These are phyloP conservation scores for Plantago major DNA, from an alignment of 257 asterid genomes.

Conservation along the genomic window DNA sequence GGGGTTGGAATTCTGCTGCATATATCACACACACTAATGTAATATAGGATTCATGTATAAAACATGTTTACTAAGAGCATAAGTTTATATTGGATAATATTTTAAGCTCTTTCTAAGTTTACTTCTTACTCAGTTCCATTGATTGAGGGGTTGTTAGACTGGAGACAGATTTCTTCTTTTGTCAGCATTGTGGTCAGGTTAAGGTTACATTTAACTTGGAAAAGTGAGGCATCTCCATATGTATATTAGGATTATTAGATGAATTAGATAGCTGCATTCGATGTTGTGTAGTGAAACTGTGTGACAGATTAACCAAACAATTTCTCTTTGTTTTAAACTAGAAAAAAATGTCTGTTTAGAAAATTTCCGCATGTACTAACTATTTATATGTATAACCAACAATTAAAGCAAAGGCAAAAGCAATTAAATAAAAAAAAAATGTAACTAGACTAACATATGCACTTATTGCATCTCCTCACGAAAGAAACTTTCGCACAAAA, in stretches of 20 bases:
- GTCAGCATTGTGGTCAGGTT: constrained; percentile 14
- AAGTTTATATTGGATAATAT: constrained; percentile 17
- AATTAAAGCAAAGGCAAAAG: not conserved
- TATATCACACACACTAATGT: constrained; percentile 12
- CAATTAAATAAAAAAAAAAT: not conserved
- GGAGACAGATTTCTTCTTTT: constrained; percentile 10
- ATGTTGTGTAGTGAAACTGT: constrained; percentile 12
- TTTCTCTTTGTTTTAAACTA: constrained; percentile 4
- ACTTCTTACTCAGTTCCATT: constrained; percentile 11
- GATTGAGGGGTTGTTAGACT: constrained; percentile 14
- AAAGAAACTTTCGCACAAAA: not conserved
- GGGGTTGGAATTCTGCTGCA: constrained; percentile 17
- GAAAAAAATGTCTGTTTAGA: not conserved
- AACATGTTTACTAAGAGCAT: constrained; percentile 15
- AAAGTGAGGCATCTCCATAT: constrained; percentile 17
- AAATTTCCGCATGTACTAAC: constrained; percentile 4
- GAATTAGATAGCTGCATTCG: constrained; percentile 18
- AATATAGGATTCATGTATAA: constrained; percentile 22
- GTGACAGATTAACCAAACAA: constrained; percentile 4
- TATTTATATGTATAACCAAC: not conserved
- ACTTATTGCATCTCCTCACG: not conserved
- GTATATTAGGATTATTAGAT: constrained; percentile 17
- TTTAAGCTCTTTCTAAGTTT: constrained; percentile 14
- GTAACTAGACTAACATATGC: not conserved
- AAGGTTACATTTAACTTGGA: constrained; percentile 16